Conservation (phyloP, 768 basidiomycete genomes). For the Amanita molliuscula region DNA sequence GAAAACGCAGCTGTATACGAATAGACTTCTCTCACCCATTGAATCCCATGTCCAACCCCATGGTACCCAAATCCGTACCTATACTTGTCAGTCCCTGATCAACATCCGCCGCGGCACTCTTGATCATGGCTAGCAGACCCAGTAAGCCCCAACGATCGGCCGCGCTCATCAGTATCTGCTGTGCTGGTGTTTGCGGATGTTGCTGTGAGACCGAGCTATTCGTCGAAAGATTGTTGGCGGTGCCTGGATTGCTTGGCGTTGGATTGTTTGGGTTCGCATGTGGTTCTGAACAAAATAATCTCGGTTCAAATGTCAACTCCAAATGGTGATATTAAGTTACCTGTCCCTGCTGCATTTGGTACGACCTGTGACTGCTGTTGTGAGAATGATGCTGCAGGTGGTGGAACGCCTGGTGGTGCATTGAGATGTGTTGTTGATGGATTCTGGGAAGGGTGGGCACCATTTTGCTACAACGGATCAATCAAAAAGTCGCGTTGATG, state of each 20-base stretch:
- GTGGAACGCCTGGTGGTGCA: constrained; percentile 36
- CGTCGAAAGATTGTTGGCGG: constrained; percentile 21
- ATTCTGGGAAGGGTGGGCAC: constrained; percentile 28
- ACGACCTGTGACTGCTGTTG: constrained; percentile 11
- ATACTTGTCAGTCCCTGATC: constrained; percentile 77
- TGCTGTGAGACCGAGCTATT: constrained; percentile 27
- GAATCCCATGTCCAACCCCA: constrained; percentile 84
- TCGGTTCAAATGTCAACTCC: constrained; percentile 27
- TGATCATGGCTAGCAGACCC: constrained; percentile 79
- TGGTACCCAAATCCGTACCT: constrained; percentile 85
- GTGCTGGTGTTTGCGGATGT: constrained; percentile 80
- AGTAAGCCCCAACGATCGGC: constrained; percentile 94
- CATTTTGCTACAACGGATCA: constrained; percentile 29
- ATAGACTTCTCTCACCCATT: constrained; percentile 51
- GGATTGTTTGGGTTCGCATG: constrained; percentile 21
- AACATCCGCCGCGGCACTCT: constrained; percentile 62
- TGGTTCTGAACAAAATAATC: constrained; percentile 19
- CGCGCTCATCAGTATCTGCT: constrained; percentile 85
- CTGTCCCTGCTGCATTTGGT: constrained; percentile 16
- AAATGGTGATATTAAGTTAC: constrained; percentile 8
- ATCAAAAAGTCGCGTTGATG: background rate
- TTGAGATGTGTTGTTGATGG: constrained; percentile 38
- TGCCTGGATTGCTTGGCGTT: constrained; percentile 21
- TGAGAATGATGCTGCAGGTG: constrained; percentile 18
- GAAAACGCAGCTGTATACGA: constrained; percentile 9